These are phyloP conservation scores for Byssothecium circinans DNA, from an alignment of 2,329 filamentous ascomycete species.

Conservation along the genomic window DNA sequence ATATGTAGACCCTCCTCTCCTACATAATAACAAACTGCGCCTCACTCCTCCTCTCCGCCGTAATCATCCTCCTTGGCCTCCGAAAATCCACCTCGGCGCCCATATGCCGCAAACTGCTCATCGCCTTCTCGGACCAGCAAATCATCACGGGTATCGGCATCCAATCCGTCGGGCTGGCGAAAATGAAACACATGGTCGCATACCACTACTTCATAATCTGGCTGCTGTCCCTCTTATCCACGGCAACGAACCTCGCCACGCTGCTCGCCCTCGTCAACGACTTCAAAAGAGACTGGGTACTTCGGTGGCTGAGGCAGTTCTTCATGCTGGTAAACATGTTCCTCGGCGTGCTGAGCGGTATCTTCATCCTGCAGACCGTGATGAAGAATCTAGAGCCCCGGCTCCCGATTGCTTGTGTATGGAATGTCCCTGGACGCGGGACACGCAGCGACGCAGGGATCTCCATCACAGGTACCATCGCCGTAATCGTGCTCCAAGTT, in stretches of 20 bases:
- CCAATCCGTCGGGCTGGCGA: slow-evolving; percentile 64
- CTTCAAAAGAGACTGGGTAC: slow-evolving; percentile 67
- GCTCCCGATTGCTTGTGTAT: slow-evolving; percentile 64
- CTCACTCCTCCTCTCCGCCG: slow-evolving; percentile 58
- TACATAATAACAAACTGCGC: slow-evolving; percentile 66
- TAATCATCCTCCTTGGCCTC: slow-evolving; percentile 60
- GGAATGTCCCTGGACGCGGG: slow-evolving; percentile 49
- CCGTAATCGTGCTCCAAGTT: slow-evolving; percentile 61
- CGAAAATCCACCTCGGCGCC: slow-evolving; percentile 51
- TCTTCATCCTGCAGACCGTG: slow-evolving; percentile 61
- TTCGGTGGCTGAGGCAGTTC: slow-evolving; percentile 66
- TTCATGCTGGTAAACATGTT: slow-evolving; percentile 68
- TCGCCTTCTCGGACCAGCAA: slow-evolving; percentile 68
- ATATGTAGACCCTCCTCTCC: slow-evolving; percentile 58
- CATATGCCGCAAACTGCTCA: slow-evolving; percentile 65
- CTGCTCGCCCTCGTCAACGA: slow-evolving; percentile 67
- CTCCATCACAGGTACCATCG: slow-evolving; percentile 62
- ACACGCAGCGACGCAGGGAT: slow-evolving; percentile 48
- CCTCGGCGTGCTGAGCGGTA: slow-evolving; percentile 59
- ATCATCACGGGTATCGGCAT: slow-evolving; percentile 71
- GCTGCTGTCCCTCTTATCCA: slow-evolving; percentile 67
- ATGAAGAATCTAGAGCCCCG: slow-evolving; percentile 55
- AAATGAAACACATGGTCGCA: slow-evolving; percentile 60
- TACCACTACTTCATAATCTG: slow-evolving; percentile 74
- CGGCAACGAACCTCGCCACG: slow-evolving; percentile 66